Evolutionary conservation across 139 green algal genomes (phyloP).

Genomic region (Tetradesmus obliquus): DNA sequence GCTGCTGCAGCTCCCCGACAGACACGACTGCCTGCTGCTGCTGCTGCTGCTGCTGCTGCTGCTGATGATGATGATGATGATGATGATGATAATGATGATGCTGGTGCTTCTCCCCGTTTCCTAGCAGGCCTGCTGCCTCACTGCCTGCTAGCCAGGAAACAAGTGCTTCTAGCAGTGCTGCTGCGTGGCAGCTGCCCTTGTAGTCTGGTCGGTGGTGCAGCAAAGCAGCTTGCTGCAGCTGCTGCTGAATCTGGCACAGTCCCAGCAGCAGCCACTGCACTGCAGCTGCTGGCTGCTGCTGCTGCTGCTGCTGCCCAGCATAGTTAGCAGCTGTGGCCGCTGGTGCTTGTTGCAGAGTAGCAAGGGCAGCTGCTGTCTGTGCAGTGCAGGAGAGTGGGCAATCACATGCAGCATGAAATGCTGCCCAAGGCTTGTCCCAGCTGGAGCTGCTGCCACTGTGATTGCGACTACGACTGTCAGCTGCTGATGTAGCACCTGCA

Average conservation of each 20-base stretch:
- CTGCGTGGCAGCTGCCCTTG: neutral
- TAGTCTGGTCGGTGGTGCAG: constrained; percentile 10
- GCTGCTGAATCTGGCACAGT: constrained; percentile 7
- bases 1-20: neutral
- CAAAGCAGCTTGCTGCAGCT: neutral
- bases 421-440: neutral
- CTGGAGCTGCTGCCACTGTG: neutral
- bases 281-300: neutral
- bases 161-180: constrained; percentile 13
- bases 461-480: neutral
- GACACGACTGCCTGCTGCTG: neutral
- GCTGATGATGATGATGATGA: too few species aligned
- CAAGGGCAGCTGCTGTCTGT: neutral
- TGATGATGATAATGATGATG: neutral
- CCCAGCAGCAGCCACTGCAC: constrained; percentile 16
- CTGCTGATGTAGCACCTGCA: neutral
- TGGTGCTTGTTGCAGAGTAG: neutral
- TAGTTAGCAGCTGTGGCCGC: neutral
- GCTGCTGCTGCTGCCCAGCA: neutral
- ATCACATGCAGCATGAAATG: neutral
- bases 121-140: neutral
- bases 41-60: constrained; percentile 36
- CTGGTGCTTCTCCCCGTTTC: neutral
- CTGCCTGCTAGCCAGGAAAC: neutral
- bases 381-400: neutral